phyloP scores from a whole-genome alignment of 2,329 filamentous ascomycete genomes.

The Nigrospora osmanthi region DNA sequence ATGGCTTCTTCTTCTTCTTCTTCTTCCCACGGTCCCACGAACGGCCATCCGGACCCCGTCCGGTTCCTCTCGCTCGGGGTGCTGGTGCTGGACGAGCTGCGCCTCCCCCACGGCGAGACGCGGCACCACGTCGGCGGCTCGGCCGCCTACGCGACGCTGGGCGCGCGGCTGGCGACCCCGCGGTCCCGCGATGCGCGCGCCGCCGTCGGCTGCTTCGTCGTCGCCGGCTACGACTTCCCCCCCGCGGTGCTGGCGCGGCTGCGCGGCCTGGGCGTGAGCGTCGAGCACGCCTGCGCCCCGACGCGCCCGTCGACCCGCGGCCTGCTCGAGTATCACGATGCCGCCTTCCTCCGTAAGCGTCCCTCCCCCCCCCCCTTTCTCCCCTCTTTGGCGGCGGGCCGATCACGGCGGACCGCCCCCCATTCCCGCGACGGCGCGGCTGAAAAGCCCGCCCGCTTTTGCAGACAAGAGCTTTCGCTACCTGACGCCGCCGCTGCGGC shows the following conservation, averaged over 20 bases:
- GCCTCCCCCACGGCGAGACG: conserved; percentile 12
- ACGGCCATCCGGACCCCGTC: not conserved
- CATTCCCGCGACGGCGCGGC: no score
- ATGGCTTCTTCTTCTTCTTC: no score
- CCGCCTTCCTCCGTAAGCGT: conserved; percentile 17
- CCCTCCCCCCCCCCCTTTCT: not conserved
- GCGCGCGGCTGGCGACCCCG: conserved; percentile 4
- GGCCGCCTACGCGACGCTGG: conserved; percentile 15
- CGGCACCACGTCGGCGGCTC: conserved; percentile 22
- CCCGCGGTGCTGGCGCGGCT: not conserved
- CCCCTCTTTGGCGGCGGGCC: no score
- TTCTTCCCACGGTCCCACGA: no score
- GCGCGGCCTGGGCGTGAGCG: conserved; percentile 1
- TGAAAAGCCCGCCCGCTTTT: not conserved
- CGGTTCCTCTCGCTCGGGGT: conserved; percentile 23
- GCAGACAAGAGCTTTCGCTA: conserved; percentile 14
- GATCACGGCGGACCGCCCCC: not conserved
- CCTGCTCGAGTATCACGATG: conserved; percentile 11
- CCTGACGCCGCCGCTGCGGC: conserved; percentile 9
- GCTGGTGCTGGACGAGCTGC: conserved; percentile 26
- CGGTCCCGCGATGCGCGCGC: not conserved
- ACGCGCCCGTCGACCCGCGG: conserved; percentile 6
- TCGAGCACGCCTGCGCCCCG: not conserved
- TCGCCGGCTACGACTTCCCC: conserved; percentile 9
- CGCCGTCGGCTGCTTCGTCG: conserved; percentile 4